Evolutionary conservation across 1,284 basidiomycete species (phyloP).

Genomic region (Cutaneotrichosporon cavernicola): DNA sequence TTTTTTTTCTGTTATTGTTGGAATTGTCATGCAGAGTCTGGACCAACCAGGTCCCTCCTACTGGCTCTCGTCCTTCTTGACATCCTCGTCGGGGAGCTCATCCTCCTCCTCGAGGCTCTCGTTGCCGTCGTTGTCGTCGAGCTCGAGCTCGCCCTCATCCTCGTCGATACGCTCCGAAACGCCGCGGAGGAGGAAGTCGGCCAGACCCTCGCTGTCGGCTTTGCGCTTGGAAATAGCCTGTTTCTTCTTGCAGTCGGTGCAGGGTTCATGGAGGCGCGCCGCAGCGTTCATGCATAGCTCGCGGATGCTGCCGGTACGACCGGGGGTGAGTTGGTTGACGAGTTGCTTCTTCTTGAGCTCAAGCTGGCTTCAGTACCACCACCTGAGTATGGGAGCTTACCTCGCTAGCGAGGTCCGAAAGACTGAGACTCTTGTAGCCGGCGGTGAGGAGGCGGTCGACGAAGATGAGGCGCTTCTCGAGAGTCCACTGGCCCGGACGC

Average conservation of each 20-base stretch:
- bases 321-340: constrained; percentile 33
- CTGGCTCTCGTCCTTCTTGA: neutral
- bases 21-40: neutral
- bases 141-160: constrained; percentile 3
- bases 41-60: neutral
- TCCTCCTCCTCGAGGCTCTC: constrained; percentile 4
- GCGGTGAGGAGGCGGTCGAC: constrained; percentile 32
- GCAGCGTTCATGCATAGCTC: constrained; percentile 24
- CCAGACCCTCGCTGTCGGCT: neutral
- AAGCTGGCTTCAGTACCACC: constrained; percentile 17
- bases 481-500: constrained; percentile 26
- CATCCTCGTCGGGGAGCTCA: neutral
- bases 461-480: constrained; percentile 28
- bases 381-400: constrained; percentile 16
- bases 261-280: neutral
- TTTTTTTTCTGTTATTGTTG: too few species aligned
- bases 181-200: neutral
- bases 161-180: neutral
- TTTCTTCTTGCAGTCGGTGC: constrained; percentile 3
- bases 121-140: neutral
- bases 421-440: constrained; percentile 29
- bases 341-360: constrained; percentile 27
- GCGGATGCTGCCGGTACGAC: constrained; percentile 33
- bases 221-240: neutral
- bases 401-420: constrained; percentile 25